Percentiles rank a stretch among this genome's conserved stretches.
Evolutionary conservation across 371 early-diverging fungal species (phyloP).

Genomic region (Paraphysoderma sedebokerense): DNA sequence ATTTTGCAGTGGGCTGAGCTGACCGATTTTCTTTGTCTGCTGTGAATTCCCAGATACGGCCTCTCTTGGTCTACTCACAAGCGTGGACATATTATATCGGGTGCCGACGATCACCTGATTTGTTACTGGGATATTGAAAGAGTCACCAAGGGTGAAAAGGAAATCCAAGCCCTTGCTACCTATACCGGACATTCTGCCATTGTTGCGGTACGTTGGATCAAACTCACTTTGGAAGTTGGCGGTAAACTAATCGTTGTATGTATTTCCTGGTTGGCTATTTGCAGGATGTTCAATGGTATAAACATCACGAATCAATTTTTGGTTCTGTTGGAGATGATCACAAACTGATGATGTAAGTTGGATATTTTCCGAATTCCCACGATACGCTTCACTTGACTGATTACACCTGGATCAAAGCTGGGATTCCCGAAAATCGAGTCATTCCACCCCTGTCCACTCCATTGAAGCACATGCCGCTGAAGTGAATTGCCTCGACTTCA

Average conservation of each 20-base stretch:
- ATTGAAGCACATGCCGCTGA: slow-evolving; percentile 79
- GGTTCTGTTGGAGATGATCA: slow-evolving; percentile 94
- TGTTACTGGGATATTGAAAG: slow-evolving; percentile 73
- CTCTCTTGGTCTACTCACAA: slow-evolving; percentile 32
- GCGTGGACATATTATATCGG: slow-evolving; percentile 52
- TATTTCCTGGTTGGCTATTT: slow-evolving; percentile 3
- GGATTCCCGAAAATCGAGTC: slow-evolving; percentile 38
- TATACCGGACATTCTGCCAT: slow-evolving; percentile 71
- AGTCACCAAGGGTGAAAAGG: slow-evolving; percentile 40
- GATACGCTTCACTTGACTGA: neutral
- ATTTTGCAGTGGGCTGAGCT: neutral
- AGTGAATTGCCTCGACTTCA: slow-evolving; percentile 85
- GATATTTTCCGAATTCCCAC: neutral
- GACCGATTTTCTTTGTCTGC: neutral
- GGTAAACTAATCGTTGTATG: neutral
- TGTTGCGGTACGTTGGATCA: slow-evolving; percentile 48
- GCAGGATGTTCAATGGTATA: slow-evolving; percentile 87
- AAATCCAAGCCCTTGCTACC: slow-evolving; percentile 49
- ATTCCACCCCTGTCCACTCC: slow-evolving; percentile 39
- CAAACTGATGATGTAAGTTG: slow-evolving; percentile 59
- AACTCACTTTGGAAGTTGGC: neutral
- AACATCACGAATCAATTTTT: slow-evolving; percentile 57
- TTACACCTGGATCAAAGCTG: slow-evolving; percentile 23
- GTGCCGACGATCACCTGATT: slow-evolving; percentile 72
- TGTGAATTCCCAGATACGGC: slow-evolving; percentile 19